Conservation (phyloP, 2,329 filamentous ascomycete species). For the Incumbomyces delicatus region DNA sequence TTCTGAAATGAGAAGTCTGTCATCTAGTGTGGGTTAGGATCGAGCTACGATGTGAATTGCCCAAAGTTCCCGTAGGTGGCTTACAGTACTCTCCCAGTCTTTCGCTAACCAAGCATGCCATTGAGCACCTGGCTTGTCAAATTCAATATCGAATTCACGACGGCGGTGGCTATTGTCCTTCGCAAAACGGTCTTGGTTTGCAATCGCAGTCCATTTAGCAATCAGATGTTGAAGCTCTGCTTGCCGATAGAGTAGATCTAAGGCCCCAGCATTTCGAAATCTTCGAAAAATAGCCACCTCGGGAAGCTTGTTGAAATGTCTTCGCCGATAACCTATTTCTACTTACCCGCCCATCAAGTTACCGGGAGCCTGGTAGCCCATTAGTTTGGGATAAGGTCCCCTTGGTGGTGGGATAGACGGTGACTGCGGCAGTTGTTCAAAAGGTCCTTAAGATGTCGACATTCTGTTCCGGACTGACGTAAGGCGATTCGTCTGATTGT, state of each 20-base stretch:
- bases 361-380: no score
- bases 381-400: no score
- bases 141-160: background rate
- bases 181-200: background rate
- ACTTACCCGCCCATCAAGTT: no score
- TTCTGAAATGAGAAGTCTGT: constrained; percentile 1
- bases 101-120: constrained; percentile 1
- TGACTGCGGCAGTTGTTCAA: no score
- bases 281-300: constrained; percentile 2
- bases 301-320: no score
- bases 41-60: background rate
- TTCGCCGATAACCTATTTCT: no score
- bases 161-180: background rate
- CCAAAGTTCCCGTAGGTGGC: background rate
- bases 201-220: background rate
- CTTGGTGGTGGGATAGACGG: no score
- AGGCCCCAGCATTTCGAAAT: constrained; percentile 1
- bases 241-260: constrained; percentile 2
- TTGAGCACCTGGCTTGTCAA: background rate
- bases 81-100: constrained; percentile 2
- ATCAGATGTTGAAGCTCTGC: background rate
- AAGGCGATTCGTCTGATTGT: no score
- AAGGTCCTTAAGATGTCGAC: no score
- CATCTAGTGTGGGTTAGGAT: background rate
- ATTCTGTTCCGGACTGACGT: no score